A percentile compares a stretch with the other conserved stretches of the same genome.
phyloP scores from a whole-genome alignment of 2,329 filamentous ascomycete species.

The Onygenales sp. region DNA sequence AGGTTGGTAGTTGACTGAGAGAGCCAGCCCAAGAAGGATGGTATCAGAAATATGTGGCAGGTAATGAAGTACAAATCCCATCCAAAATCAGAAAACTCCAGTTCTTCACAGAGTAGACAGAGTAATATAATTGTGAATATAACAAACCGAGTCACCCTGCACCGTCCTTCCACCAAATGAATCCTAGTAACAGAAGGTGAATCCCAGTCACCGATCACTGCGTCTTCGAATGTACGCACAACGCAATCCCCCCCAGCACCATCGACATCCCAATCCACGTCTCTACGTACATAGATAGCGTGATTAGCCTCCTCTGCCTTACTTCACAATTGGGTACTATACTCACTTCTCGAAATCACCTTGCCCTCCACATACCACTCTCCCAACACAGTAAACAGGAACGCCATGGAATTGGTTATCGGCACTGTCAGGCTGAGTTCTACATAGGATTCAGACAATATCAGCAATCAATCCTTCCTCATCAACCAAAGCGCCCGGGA shows the following conservation, averaged over 20 bases:
- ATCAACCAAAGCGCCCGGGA: no score
- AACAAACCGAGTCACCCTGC: no score
- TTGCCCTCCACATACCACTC: slow-evolving; percentile 95
- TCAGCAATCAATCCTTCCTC: neutral
- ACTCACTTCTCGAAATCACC: slow-evolving; percentile 69
- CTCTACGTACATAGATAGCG: slow-evolving; percentile 40
- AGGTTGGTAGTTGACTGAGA: no score
- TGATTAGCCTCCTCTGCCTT: neutral
- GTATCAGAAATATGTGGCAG: no score
- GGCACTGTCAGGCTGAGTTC: slow-evolving; percentile 89
- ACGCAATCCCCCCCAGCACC: slow-evolving; percentile 67
- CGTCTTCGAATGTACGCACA: slow-evolving; percentile 61
- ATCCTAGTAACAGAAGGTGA: no score
- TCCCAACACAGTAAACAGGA: slow-evolving; percentile 88
- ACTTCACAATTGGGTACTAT: neutral
- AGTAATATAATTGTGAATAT: no score
- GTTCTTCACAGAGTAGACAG: no score
- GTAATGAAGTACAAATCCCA: no score
- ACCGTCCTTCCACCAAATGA: no score
- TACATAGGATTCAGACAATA: slow-evolving; percentile 24
- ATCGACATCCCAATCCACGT: slow-evolving; percentile 75
- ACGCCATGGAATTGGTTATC: slow-evolving; percentile 88
- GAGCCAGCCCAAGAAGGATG: no score
- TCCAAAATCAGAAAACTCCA: no score
- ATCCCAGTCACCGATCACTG: neutral